These are phyloP conservation scores for Aspergillus bertholletiae DNA, from an alignment of 495 filamentous ascomycete genomes.

Conservation along the genomic window DNA sequence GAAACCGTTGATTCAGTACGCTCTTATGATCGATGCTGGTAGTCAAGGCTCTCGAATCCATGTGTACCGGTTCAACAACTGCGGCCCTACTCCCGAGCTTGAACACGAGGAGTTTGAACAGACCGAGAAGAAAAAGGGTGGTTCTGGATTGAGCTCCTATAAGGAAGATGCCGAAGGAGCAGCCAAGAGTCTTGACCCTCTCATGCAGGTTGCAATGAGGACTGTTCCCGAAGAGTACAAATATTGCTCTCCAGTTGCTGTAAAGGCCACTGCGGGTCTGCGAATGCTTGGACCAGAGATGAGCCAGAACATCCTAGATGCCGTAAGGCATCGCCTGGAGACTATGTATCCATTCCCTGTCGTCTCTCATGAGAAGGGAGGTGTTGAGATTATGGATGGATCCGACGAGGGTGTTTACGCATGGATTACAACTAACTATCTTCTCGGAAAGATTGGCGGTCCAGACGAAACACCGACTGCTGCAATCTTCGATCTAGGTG, in stretches of 20 bases:
- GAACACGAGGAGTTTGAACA: constrained; percentile 88
- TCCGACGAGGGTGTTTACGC: constrained; percentile 97
- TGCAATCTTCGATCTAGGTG: constrained; percentile 92
- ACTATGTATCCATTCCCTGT: constrained; percentile 91
- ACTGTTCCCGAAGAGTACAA: constrained; percentile 83
- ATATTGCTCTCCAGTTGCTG: constrained; percentile 82
- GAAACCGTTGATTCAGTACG: constrained; percentile 95
- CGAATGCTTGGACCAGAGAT: constrained; percentile 78
- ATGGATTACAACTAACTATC: constrained; percentile 98
- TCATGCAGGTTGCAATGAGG: constrained; percentile 80
- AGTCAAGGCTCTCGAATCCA: constrained; percentile 97
- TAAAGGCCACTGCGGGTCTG: constrained; percentile 94
- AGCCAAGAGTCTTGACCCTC: constrained; percentile 80
- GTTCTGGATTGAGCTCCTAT: constrained; percentile 85
- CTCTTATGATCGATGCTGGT: constrained; percentile 96
- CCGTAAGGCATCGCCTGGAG: constrained; percentile 81
- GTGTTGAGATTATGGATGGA: constrained; percentile 94
- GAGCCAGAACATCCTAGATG: constrained; percentile 78
- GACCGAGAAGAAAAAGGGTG: constrained; percentile 73
- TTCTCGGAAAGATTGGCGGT: constrained; percentile 94
- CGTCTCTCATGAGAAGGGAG: constrained; percentile 75
- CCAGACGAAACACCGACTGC: constrained; percentile 87
- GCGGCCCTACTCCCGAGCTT: constrained; percentile 89
- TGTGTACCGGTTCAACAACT: constrained; percentile 99
- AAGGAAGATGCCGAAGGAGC: constrained; percentile 79